Evolutionary conservation across 441 rosid genomes (phyloP), one percentile per base, ranked within the genome.

Genomic region (Pelargonium fulgidum): DNA sequence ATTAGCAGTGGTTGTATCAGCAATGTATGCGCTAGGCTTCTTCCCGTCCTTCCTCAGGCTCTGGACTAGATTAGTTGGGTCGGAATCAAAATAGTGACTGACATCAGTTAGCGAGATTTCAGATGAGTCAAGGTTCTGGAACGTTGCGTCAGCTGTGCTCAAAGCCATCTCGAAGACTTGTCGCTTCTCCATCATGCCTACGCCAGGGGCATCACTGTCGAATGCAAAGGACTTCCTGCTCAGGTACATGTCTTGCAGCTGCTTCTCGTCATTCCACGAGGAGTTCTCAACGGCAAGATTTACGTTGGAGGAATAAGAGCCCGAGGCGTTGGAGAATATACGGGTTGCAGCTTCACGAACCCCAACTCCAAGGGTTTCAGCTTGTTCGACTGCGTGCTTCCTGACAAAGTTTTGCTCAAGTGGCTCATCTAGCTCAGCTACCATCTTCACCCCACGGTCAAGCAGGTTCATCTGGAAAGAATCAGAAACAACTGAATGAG

Each of bases 241-340:
- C 85, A 94, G 73, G 75, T 94, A 94, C 98, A 92, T 94, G 85
- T 94, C 99, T 72, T 94, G 99, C 70, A 94, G 99, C 81, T 94
- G 97, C 76, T 90, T 94, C 94, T 94, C 98, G n/a, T 94, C 98
- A 73, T 92, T 94, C 99, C 99, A 94, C 1, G 97, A 85, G 68
- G 98, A 94, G 75, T 94, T 94, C 81, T 92, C 99, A 33, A 94
- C 96, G 6, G 98, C 99, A 72, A 94, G 94, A 68, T 86, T 92
- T 68, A 92, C 80, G 73, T 89, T 92, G 1, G 98, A 85, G 66
- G 98, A 92, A 84, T 89, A 92, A 3, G 98, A 92, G 44, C 98
- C 98, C 0, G 96, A 92, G 61, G 98, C 94, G 68, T 92, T 92
- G 12, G 98, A 92, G 85, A 92, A 92, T 22, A 92, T 84, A 58